Conservation (phyloP, 139 green algal species). For the Limnomonas spitsbergensis region DNA sequence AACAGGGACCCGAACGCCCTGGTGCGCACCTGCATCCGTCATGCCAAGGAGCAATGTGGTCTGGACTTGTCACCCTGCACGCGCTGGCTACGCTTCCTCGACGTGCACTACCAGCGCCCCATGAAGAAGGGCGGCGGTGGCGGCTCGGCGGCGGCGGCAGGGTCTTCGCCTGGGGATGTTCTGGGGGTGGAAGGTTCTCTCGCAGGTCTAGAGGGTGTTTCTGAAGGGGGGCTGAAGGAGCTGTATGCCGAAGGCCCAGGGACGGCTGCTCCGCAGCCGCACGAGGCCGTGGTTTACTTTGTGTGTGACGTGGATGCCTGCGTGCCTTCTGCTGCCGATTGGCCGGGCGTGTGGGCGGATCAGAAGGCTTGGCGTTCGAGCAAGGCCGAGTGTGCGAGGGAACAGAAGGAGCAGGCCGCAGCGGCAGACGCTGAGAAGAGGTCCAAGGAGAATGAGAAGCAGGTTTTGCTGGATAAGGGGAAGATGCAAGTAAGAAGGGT, state of each 20-base stretch:
- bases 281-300: constrained; percentile 62
- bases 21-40: constrained; percentile 41
- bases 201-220: no score
- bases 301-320: constrained; percentile 45
- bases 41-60: constrained; percentile 55
- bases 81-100: constrained; percentile 60
- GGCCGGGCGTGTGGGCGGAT: constrained; percentile 31
- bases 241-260: neutral
- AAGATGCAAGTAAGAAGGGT: no score
- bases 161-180: neutral
- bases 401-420: neutral
- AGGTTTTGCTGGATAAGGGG: no score
- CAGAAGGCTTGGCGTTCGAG: neutral
- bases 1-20: constrained; percentile 34
- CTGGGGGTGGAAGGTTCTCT: no score
- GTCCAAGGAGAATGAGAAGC: no score
- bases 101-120: constrained; percentile 57
- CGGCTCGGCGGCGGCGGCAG: no score
- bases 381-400: neutral
- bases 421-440: no score
- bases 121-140: neutral
- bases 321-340: constrained; percentile 36
- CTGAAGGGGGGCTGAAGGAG: no score
- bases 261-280: neutral
- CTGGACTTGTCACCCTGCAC: constrained; percentile 52